Percentiles rank a stretch among this genome's conserved stretches.
Evolutionary conservation across 148 eudicot genomes (phyloP).

Genomic region (Pouteria glomerata): DNA sequence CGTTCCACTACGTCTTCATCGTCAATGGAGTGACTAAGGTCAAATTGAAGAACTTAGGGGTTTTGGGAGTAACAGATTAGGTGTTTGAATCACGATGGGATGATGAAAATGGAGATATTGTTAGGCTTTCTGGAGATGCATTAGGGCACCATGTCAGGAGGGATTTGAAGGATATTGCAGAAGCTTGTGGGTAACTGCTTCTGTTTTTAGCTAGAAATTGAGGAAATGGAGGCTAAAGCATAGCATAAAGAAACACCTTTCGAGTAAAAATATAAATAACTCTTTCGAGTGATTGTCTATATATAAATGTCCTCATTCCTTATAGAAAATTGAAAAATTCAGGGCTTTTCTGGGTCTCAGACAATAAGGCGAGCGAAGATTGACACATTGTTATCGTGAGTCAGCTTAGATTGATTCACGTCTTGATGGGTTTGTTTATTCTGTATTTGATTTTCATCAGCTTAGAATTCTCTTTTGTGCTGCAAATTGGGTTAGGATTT

Average conservation of each 20-base stretch:
- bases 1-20: too few relatives aligned
- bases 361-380: slow-evolving; percentile 43
- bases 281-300: too few relatives aligned
- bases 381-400: slow-evolving; percentile 46
- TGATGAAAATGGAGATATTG: slow-evolving; percentile 10
- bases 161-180: slow-evolving; percentile 52
- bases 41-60: slow-evolving; percentile 53
- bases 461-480: slow-evolving; percentile 51
- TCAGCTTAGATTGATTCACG: slow-evolving; percentile 56
- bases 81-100: too few relatives aligned
- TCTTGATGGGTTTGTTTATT: slow-evolving; percentile 40
- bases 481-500: slow-evolving; percentile 28
- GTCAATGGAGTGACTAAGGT: slow-evolving; percentile 17
- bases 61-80: slow-evolving; percentile 28
- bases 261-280: too few relatives aligned
- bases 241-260: slow-evolving; percentile 28
- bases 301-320: not conserved
- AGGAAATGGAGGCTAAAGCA: slow-evolving; percentile 69
- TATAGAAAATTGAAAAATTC: not conserved
- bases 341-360: slow-evolving; percentile 6
- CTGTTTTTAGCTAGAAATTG: slow-evolving; percentile 71
- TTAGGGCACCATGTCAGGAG: slow-evolving; percentile 18
- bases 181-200: slow-evolving; percentile 54
- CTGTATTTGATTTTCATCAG: slow-evolving; percentile 45
- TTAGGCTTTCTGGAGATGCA: slow-evolving; percentile 40